phyloP scores from a whole-genome alignment of 164 flowering plant genomes.

The Berberis thunbergii region DNA sequence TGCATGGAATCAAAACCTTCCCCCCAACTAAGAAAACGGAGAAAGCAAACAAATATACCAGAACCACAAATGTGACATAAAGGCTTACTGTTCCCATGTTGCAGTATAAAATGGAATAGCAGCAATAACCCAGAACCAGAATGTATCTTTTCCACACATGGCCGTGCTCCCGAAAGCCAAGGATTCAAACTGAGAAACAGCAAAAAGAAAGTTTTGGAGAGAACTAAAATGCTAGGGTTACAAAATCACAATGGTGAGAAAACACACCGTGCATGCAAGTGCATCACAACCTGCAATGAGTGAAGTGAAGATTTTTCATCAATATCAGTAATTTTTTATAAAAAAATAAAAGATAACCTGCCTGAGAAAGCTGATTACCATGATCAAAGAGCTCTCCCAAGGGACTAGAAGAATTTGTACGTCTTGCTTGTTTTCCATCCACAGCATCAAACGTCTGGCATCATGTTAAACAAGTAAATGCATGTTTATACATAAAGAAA shows the following conservation, averaged over 20 bases:
- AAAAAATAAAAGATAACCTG: background rate
- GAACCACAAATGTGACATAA: background rate
- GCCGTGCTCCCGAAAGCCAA: constrained; percentile 95
- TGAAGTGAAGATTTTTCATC: constrained; percentile 5
- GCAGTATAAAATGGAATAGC: constrained; percentile 88
- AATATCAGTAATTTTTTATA: constrained; percentile 2
- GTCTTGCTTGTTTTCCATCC: constrained; percentile 99
- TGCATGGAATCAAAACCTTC: too few relatives aligned
- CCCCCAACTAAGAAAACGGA: background rate
- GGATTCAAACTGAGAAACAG: constrained; percentile 55
- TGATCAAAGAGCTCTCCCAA: constrained; percentile 97
- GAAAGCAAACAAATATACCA: background rate
- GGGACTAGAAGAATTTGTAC: constrained; percentile 97
- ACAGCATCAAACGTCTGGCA: constrained; percentile 96
- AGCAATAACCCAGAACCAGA: constrained; percentile 91
- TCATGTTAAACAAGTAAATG: background rate
- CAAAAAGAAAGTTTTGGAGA: constrained; percentile 1
- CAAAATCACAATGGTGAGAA: constrained; percentile 2
- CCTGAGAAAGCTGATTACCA: constrained; percentile 31
- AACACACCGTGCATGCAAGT: constrained; percentile 86
- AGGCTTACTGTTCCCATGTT: constrained; percentile 95
- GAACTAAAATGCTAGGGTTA: background rate
- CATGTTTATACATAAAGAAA: too few relatives aligned
- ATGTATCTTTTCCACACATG: constrained; percentile 75
- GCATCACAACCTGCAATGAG: constrained; percentile 91